Evolutionary conservation across 2,329 filamentous ascomycete genomes (phyloP).

Genomic region (Neofusicoccum kwambonambiense): DNA sequence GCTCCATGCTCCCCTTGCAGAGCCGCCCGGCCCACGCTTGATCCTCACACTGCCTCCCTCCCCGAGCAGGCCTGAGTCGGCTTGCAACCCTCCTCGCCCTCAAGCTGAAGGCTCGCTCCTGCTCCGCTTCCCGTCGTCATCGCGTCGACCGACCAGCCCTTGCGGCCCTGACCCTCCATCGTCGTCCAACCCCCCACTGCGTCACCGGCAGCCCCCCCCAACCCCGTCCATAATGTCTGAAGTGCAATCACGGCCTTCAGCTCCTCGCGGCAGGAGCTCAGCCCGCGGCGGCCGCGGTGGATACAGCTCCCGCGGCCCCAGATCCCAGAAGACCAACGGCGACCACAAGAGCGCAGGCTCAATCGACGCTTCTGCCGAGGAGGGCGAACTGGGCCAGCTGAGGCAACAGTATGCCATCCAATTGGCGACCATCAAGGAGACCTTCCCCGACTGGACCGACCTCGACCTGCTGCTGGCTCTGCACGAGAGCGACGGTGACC

Average conservation of each 20-base stretch:
- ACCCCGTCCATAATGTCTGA: slow-evolving; percentile 74
- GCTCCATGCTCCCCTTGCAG: slow-evolving; percentile 9
- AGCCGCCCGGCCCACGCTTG: slow-evolving; percentile 12
- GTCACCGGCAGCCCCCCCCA: slow-evolving; percentile 26
- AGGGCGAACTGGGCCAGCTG: slow-evolving; percentile 86
- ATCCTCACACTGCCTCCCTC: slow-evolving; percentile 7
- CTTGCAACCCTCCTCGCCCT: slow-evolving; percentile 1
- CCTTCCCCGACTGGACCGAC: slow-evolving; percentile 94
- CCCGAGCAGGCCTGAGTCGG: slow-evolving; percentile 3
- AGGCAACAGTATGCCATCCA: slow-evolving; percentile 85
- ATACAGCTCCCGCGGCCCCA: slow-evolving; percentile 56
- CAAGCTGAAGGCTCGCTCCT: slow-evolving; percentile 5
- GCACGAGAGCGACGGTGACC: slow-evolving; percentile 77
- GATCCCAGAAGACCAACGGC: slow-evolving; percentile 62
- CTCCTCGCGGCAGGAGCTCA: slow-evolving; percentile 85
- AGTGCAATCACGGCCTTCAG: slow-evolving; percentile 78
- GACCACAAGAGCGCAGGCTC: slow-evolving; percentile 60
- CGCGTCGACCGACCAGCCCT: slow-evolving; percentile 20
- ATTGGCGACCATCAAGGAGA: slow-evolving; percentile 79
- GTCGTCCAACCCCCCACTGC: slow-evolving; percentile 28
- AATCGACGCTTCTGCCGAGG: slow-evolving; percentile 68
- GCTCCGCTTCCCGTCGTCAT: slow-evolving; percentile 11
- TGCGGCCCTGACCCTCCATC: slow-evolving; percentile 34
- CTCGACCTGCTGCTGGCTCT: slow-evolving; percentile 91
- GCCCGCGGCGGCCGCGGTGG: slow-evolving; percentile 79